Evolutionary conservation across 2,329 filamentous ascomycete genomes (phyloP).

Genomic region (Exophiala dermatitidis): DNA sequence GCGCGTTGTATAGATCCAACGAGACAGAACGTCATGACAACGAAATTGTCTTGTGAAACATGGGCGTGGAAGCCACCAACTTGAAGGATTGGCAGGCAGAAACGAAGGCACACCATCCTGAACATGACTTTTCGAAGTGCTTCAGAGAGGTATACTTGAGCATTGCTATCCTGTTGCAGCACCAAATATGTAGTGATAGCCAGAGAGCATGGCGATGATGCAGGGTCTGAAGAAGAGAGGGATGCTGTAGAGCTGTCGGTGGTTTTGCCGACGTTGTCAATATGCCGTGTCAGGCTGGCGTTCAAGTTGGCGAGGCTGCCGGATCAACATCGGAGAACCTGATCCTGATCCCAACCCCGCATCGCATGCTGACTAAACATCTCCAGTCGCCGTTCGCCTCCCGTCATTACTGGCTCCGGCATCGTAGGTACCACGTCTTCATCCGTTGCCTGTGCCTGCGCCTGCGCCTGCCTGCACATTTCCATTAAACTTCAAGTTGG

Average conservation of each 20-base stretch:
- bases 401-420: too few species aligned
- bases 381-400: background rate
- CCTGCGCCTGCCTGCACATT: background rate
- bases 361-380: background rate
- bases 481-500: background rate
- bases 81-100: background rate
- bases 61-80: slow-evolving; percentile 16
- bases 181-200: background rate
- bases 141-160: background rate
- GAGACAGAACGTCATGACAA: slow-evolving; percentile 5
- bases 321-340: slow-evolving; percentile 4
- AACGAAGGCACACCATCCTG: background rate
- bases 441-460: slow-evolving; percentile 3
- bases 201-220: background rate
- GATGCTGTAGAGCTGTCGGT: background rate
- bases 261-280: too few species aligned
- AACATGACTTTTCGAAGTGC: too few species aligned
- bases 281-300: background rate
- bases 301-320: background rate
- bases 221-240: background rate
- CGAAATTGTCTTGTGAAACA: slow-evolving; percentile 20
- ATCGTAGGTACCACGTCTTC: background rate
- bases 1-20: background rate
- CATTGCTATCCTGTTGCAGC: background rate
- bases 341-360: background rate